Evolutionary conservation across 2,329 filamentous ascomycete species (phyloP), one percentile per base, ranked within the genome.

Genomic region (Fusarium sulawesiense): DNA sequence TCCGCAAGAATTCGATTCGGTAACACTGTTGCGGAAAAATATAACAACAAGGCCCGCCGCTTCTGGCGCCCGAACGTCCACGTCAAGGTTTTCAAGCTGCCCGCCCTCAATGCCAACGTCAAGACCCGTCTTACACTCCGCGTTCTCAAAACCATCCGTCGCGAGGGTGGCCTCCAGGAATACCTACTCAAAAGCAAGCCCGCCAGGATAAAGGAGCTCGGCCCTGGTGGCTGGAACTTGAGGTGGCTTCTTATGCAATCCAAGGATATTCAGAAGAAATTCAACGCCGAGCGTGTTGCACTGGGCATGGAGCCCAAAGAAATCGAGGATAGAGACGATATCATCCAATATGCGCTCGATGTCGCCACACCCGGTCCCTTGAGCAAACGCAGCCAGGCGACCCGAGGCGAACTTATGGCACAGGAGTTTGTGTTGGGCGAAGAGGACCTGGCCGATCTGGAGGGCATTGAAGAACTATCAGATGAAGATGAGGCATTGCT

Each of bases 231-330:
- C 9, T 99, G 96, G 96, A 89, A 91, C 74, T 83, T 99, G 76
- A 86, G 96, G 70, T 98, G 94, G 92, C 88, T 92, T 67, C 84
- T 99, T 66, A 93, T 98, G 91, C 93, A 95, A 83, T 94, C 90
- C 7, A 76, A 76, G 2, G 81, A 82, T 21, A 87, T 97, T 53
- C 89, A 90, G 78, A 86, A 87, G 71, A 84, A 87, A 70, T 92
- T 94, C 76, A 86, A 86, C 44, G 78, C 82, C 51, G 86, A 97
- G 83, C 85, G 93, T 65, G 81, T 84, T 61, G 82, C 82, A 21
- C 78, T 96, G 51, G 92, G 93, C 0, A 76, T 97, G 62, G 74
- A 79, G 53, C 80, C 80, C 18, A 79, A 75, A 67, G 73, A 78
- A 46, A 70, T 81, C 12, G 77, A 78, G 53, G 76, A 80, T 47